These are phyloP conservation scores for Dioszegia crocea DNA, from an alignment of 768 basidiomycete genomes.

Conservation along the genomic window DNA sequence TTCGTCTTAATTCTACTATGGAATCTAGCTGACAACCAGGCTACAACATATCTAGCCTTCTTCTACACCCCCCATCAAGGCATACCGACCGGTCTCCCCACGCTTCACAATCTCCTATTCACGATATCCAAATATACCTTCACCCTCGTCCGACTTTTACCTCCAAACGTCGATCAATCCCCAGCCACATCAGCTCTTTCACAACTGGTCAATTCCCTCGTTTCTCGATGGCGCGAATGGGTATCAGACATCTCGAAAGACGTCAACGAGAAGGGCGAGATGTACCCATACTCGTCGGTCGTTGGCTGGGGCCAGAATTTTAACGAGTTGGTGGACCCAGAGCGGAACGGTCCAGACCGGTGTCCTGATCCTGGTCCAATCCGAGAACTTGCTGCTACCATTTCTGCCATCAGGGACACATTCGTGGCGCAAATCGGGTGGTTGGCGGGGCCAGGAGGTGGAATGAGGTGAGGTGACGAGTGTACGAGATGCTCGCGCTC, in stretches of 20 bases:
- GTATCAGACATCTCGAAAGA: slow-evolving; percentile 18
- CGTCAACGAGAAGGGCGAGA: slow-evolving; percentile 39
- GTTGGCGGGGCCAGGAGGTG: slow-evolving; percentile 3
- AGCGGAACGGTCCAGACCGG: not conserved
- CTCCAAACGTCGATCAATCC: slow-evolving; percentile 5
- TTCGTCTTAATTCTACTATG: not conserved
- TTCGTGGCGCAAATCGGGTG: slow-evolving; percentile 6
- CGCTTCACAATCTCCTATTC: slow-evolving; percentile 25
- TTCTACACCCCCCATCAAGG: slow-evolving; percentile 10
- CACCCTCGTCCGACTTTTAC: slow-evolving; percentile 19
- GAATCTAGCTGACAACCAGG: slow-evolving; percentile 12
- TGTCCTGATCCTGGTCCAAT: slow-evolving; percentile 8
- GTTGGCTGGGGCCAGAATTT: slow-evolving; percentile 20
- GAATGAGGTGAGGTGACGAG: not conserved
- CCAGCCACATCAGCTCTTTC: slow-evolving; percentile 8
- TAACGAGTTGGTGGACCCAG: not conserved
- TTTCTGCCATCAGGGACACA: slow-evolving; percentile 1
- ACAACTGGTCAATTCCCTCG: slow-evolving; percentile 25
- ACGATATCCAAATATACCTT: slow-evolving; percentile 18
- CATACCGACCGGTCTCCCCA: slow-evolving; percentile 8
- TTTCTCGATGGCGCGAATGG: slow-evolving; percentile 28
- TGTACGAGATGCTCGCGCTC: not conserved
- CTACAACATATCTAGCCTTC: slow-evolving; percentile 34
- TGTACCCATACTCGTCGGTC: slow-evolving; percentile 36
- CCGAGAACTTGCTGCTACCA: not conserved